Base-by-base conservation (phyloP, 2,329 filamentous ascomycete genomes). In the Anisogramma anomala region DNA sequence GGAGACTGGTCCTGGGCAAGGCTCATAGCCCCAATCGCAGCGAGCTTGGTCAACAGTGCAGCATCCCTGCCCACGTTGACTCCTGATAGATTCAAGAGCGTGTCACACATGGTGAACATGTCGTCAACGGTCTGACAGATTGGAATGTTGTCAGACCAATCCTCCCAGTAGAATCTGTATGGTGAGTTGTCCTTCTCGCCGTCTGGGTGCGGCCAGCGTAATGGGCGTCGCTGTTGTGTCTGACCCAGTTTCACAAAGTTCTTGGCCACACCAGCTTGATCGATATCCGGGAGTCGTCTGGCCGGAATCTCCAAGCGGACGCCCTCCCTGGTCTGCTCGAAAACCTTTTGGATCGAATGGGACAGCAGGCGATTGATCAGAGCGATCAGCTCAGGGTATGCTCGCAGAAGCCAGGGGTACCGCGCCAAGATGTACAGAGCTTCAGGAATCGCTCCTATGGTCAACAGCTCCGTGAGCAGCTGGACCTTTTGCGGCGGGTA, bases 101-200 rank as follows among this genome's bases (percentile, higher is more conserved):
- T 88, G 43, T 78, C 75, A 59, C 87, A 93, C 0, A 95, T 73
- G 2, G 81, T 79, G 58, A 96, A 91, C 11, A 98, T 72, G 55
- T 98, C 91, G 48, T 95, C 86, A 5, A 94, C 77, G 2, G 71
- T 83, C 57, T 94, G 88, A 55, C 91, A 98, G 15, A 94, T 66
- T 0, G 91, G 93, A 33, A 98, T 72, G 49, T 91, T 94, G 60
- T 96, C 89, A 2, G 79, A 72, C 91, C 91, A 98, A 52, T 96
- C 91, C 45, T 94, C 87, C 79, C 91, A 95, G 60, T 98, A 98
- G 57, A 93, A 96, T 25, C 83, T 77, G 58, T 95, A 96, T 39
- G 83, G 75, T n/a, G 73, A 71, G 15, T 80, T 79, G 50, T 87
- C 84, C 41, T 79, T 79, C 19, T 77, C 77, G 53, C 91, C 84